Evolutionary conservation across 768 basidiomycete genomes (phyloP).

Genomic region (Boletellus ananas): DNA sequence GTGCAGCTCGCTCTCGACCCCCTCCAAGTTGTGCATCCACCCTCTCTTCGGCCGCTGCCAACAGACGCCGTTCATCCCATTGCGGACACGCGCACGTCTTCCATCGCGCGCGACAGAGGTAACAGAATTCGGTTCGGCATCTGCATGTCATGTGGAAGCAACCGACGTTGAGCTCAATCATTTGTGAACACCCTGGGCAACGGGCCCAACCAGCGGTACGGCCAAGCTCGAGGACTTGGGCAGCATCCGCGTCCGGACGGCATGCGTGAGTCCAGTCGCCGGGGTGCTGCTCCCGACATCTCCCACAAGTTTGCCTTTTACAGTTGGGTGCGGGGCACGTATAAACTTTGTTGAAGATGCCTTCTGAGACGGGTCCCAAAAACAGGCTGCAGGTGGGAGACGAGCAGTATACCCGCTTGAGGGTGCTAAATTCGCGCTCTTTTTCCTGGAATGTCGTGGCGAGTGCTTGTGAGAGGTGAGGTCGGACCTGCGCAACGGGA

Average conservation of each 20-base stretch:
- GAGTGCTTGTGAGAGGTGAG: slow-evolving; percentile 22
- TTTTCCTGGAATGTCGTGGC: slow-evolving; percentile 24
- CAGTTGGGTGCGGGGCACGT: slow-evolving; percentile 21
- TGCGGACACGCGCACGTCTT: slow-evolving; percentile 61
- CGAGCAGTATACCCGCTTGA: slow-evolving; percentile 38
- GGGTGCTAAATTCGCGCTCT: slow-evolving; percentile 28
- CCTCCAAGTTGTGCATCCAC: slow-evolving; percentile 38
- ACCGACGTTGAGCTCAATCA: slow-evolving; percentile 37
- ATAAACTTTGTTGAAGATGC: slow-evolving; percentile 19
- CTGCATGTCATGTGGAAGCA: slow-evolving; percentile 42
- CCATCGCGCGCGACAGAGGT: slow-evolving; percentile 54
- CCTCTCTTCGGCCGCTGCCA: slow-evolving; percentile 42
- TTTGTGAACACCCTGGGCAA: slow-evolving; percentile 37
- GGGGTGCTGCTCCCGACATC: slow-evolving; percentile 24
- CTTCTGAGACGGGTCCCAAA: slow-evolving; percentile 31
- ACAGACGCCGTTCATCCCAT: slow-evolving; percentile 52
- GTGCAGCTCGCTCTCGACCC: slow-evolving; percentile 28
- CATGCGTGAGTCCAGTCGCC: slow-evolving; percentile 25
- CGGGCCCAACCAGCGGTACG: slow-evolving; percentile 32
- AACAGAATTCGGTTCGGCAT: slow-evolving; percentile 39
- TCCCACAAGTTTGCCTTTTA: slow-evolving; percentile 21
- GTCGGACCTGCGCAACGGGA: slow-evolving; percentile 20
- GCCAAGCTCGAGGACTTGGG: slow-evolving; percentile 27
- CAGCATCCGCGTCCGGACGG: slow-evolving; percentile 20
- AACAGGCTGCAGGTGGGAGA: slow-evolving; percentile 35